Evolutionary conservation across 306 rosid species (phyloP).

Genomic region (Vachellia collinsii): DNA sequence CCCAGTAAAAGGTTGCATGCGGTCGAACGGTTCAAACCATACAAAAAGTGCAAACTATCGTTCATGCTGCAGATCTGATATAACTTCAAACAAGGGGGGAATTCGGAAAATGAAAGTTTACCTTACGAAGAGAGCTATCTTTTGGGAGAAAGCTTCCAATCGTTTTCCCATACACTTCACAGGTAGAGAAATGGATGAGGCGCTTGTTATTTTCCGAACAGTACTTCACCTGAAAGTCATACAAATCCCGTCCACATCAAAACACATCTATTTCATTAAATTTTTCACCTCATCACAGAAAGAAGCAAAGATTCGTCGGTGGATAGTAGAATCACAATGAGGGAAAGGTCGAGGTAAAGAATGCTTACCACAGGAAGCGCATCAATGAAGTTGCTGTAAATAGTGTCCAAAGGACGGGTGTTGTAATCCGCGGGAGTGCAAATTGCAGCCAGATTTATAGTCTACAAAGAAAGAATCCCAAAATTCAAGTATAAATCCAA

Average conservation of each 20-base stretch:
- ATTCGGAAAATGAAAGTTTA: constrained; percentile 43
- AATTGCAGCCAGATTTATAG: constrained; percentile 92
- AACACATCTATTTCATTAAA: constrained; percentile 41
- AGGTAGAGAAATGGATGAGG: constrained; percentile 90
- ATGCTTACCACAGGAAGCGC: constrained; percentile 86
- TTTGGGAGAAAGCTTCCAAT: constrained; percentile 91
- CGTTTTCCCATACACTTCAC: constrained; percentile 97
- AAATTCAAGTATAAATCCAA: not conserved
- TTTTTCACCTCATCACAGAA: not conserved
- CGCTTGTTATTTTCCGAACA: constrained; percentile 90
- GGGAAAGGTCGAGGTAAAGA: not conserved
- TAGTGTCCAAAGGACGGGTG: constrained; percentile 90
- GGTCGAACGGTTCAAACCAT: not conserved
- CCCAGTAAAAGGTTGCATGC: not conserved
- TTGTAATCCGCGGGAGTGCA: constrained; percentile 97
- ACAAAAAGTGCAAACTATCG: not conserved
- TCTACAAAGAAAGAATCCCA: constrained; percentile 41
- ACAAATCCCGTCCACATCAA: constrained; percentile 36
- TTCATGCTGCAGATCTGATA: constrained; percentile 14
- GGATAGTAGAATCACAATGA: not conserved
- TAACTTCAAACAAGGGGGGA: not conserved
- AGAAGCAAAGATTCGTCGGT: not conserved
- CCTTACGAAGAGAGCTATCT: constrained; percentile 93
- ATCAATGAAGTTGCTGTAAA: constrained; percentile 92
- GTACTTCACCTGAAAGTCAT: constrained; percentile 71